Evolutionary conservation across 345 rosid genomes (phyloP).

Genomic region (Moricandia arvensis): DNA sequence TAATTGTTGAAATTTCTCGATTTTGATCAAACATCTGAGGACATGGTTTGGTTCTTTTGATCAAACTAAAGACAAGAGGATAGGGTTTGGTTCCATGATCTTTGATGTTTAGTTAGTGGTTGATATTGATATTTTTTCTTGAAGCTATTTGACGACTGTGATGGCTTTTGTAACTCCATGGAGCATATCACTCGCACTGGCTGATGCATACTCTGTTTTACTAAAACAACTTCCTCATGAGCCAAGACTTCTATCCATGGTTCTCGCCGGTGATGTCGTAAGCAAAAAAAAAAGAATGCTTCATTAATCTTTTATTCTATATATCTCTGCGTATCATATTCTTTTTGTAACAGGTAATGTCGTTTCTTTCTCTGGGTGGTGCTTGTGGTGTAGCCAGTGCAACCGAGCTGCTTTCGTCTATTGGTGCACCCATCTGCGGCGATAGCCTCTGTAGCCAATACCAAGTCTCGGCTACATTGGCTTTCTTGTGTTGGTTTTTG

Average conservation of each 20-base stretch:
- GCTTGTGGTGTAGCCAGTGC: conserved; percentile 64
- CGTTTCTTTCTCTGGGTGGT: conserved; percentile 60
- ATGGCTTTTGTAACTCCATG: conserved; percentile 75
- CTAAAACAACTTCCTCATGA: conserved; percentile 50
- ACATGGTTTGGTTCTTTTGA: neutral
- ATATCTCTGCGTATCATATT: neutral
- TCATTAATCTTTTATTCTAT: neutral
- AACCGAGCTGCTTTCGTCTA: conserved; percentile 38
- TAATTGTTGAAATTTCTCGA: neutral
- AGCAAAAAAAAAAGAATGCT: neutral
- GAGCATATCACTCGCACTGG: conserved; percentile 54
- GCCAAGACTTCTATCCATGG: conserved; percentile 38
- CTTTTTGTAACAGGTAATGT: conserved; percentile 44
- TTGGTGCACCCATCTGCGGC: conserved; percentile 33
- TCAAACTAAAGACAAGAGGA: neutral
- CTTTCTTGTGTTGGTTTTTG: conserved; percentile 68
- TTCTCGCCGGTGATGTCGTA: conserved; percentile 64
- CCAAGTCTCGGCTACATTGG: conserved; percentile 62
- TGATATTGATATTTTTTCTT: neutral
- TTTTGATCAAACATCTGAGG: neutral
- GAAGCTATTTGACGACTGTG: conserved; percentile 65
- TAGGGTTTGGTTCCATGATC: neutral
- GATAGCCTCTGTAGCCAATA: conserved; percentile 47
- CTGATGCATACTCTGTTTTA: conserved; percentile 58
- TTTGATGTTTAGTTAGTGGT: neutral